These are phyloP conservation scores for Zymoseptoria tritici DNA, from an alignment of 2,329 filamentous ascomycete species.

Conservation along the genomic window DNA sequence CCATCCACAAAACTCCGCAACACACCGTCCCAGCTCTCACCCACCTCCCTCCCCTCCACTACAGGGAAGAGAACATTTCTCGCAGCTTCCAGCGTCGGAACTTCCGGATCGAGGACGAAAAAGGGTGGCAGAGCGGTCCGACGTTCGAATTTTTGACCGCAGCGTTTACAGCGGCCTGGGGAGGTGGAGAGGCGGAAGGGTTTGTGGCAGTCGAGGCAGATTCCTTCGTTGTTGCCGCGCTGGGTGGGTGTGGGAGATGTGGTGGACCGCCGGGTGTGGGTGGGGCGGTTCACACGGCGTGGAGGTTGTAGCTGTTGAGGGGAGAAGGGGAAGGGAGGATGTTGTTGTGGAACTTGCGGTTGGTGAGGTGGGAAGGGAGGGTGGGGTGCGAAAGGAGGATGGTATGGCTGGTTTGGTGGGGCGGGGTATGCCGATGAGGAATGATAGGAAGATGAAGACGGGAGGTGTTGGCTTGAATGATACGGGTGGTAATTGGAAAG, in stretches of 20 bases:
- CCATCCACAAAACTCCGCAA: not conserved
- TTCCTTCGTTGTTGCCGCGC: not conserved
- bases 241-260: not conserved
- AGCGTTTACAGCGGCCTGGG: constrained; percentile 11
- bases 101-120: constrained; percentile 7
- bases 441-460: not conserved
- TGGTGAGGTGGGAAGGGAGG: not conserved
- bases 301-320: not conserved
- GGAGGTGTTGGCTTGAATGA: too few species aligned
- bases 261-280: not conserved
- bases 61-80: constrained; percentile 6
- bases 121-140: constrained; percentile 3
- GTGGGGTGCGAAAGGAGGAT: too few species aligned
- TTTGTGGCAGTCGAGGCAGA: constrained; percentile 5
- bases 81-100: constrained; percentile 5
- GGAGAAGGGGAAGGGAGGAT: not conserved
- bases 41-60: not conserved
- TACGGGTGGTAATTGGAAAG: not conserved
- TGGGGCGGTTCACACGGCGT: not conserved
- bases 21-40: not conserved
- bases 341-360: too few species aligned
- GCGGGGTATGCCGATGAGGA: too few species aligned
- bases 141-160: constrained; percentile 11
- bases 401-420: not conserved
- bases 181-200: constrained; percentile 1